Conservation (phyloP, 2,329 filamentous ascomycete genomes). For the Aspergillus fumigatiaffinis region DNA sequence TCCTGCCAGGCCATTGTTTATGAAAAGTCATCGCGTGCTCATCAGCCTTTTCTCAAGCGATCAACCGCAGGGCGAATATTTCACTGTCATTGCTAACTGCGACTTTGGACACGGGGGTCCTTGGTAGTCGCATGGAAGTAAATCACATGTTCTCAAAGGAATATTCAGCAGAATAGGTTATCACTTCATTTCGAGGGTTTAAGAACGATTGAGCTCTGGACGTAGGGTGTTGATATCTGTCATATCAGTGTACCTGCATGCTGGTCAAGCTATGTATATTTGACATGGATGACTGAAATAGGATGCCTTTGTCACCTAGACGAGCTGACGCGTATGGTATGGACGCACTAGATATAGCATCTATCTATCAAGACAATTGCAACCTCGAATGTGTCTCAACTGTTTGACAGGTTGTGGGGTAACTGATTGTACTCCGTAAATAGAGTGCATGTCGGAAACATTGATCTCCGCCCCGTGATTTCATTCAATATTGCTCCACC, state of each 20-base stretch:
- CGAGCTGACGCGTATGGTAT: not conserved
- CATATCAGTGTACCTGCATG: not conserved
- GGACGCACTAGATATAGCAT: not conserved
- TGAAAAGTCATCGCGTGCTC: not conserved
- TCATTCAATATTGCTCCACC: conserved; percentile 2
- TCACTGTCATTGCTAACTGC: not conserved
- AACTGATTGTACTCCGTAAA: not conserved
- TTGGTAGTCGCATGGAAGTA: not conserved
- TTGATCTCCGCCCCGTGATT: conserved; percentile 3
- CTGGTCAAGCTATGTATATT: not conserved
- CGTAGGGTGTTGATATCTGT: not conserved
- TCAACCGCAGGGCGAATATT: no score
- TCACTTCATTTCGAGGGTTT: not conserved
- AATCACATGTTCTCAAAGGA: not conserved
- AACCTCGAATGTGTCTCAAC: not conserved
- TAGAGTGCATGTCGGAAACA: not conserved
- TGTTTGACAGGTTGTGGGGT: not conserved
- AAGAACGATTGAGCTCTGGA: not conserved
- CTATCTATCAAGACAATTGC: not conserved
- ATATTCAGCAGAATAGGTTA: no score
- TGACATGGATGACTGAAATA: not conserved
- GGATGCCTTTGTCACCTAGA: not conserved
- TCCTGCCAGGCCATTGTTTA: no score
- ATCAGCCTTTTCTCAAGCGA: no score
- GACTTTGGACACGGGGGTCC: not conserved